Evolutionary conservation across 2,329 filamentous ascomycete species (phyloP).

Genomic region (Geosmithia putterillii): DNA sequence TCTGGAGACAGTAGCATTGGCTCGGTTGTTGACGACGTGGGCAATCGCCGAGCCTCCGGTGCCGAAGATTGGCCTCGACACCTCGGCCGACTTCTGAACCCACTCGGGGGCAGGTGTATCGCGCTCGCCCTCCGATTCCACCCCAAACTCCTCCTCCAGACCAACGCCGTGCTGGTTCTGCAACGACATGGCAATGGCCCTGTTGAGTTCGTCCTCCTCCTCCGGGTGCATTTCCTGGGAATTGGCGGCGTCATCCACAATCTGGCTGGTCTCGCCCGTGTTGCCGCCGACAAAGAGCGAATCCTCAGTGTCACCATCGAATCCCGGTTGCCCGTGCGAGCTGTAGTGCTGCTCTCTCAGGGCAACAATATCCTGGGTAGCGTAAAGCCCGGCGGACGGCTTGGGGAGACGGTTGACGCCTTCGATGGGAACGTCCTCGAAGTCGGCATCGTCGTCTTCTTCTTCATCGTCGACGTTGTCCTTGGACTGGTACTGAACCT

Average conservation of each 20-base stretch:
- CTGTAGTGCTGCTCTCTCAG: constrained; percentile 15
- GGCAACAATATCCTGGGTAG: constrained; percentile 11
- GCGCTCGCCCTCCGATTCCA: constrained; percentile 32
- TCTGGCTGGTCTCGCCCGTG: constrained; percentile 9
- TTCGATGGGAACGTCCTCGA: constrained; percentile 88
- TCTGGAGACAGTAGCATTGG: constrained; percentile 46
- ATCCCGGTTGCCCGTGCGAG: neutral
- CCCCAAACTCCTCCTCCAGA: constrained; percentile 24
- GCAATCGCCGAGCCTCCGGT: constrained; percentile 52
- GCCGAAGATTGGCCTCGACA: constrained; percentile 36
- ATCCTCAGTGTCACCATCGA: constrained; percentile 26
- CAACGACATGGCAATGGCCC: constrained; percentile 77
- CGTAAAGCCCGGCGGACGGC: constrained; percentile 11
- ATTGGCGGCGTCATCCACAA: constrained; percentile 17
- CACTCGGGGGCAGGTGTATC: constrained; percentile 30
- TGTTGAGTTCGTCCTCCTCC: constrained; percentile 53
- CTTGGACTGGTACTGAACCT: constrained; percentile 42
- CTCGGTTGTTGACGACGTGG: constrained; percentile 61
- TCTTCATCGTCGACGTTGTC: constrained; percentile 51
- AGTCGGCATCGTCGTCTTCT: constrained; percentile 65
- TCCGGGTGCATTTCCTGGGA: constrained; percentile 21
- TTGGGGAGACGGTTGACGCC: constrained; percentile 77
- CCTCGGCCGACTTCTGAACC: constrained; percentile 39
- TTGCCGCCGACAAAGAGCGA: constrained; percentile 33
- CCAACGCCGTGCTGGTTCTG: constrained; percentile 42